A percentile compares a stretch with the other conserved stretches of the same genome.
Evolutionary conservation across 129 eudicot species (phyloP).

Genomic region (Chrysanthemum lavandulifolium): DNA sequence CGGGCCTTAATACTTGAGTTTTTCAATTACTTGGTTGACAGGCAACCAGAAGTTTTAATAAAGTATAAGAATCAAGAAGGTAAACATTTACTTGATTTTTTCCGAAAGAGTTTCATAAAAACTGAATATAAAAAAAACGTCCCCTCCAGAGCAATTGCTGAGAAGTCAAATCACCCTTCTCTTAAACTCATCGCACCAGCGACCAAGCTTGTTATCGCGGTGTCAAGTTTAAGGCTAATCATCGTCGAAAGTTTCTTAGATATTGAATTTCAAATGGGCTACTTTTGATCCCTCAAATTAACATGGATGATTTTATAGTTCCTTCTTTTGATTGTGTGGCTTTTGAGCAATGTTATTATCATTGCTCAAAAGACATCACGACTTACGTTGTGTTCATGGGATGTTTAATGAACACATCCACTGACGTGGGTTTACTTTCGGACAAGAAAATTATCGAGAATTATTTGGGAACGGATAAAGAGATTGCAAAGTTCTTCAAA

Average conservation of each 20-base stretch:
- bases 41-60: background rate
- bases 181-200: slow-evolving; percentile 36
- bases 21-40: slow-evolving; percentile 24
- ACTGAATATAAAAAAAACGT: background rate
- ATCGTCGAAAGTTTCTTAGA: slow-evolving; percentile 30
- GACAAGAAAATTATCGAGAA: slow-evolving; percentile 31
- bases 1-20: slow-evolving; percentile 30
- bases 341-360: slow-evolving; percentile 33
- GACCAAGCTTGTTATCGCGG: slow-evolving; percentile 22
- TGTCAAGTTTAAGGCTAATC: slow-evolving; percentile 25
- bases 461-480: slow-evolving; percentile 34
- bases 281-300: slow-evolving; percentile 31
- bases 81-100: slow-evolving; percentile 36
- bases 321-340: slow-evolving; percentile 23
- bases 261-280: slow-evolving; percentile 26
- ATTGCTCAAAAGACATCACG: slow-evolving; percentile 34
- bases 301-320: slow-evolving; percentile 28
- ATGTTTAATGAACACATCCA: slow-evolving; percentile 27
- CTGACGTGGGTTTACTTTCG: slow-evolving; percentile 17
- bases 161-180: background rate
- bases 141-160: too few species aligned
- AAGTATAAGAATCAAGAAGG: slow-evolving; percentile 20
- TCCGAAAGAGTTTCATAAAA: slow-evolving; percentile 26
- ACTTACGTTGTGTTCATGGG: slow-evolving; percentile 39
- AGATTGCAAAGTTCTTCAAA: slow-evolving; percentile 29